Base-by-base conservation (phyloP, 441 rosid genomes). In the Metrosideros polymorpha region DNA sequence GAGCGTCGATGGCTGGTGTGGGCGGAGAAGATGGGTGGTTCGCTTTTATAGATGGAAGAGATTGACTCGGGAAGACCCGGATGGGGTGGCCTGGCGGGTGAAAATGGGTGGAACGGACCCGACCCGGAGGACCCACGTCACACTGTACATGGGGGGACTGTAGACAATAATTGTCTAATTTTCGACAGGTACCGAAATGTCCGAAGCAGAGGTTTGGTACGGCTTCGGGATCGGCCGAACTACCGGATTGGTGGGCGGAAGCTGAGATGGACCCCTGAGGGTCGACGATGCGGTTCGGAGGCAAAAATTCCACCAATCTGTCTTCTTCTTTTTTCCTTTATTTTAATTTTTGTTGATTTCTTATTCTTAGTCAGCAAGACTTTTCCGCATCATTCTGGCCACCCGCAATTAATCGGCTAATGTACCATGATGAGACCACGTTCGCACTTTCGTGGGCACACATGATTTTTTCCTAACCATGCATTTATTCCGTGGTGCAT, bases 21-120 rank as follows among this genome's bases (percentile, higher is more conserved):
- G 45, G 47, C 4, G 47, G 17, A 22, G 47, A 12, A 22, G 79
- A 71, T 9, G 47, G 47, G 7, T 10, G 27, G 79, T 42, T 22
- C 47, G 17, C 0, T 39, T 71, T 71, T 71, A 71, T 71, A 71
- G 79, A 22, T 71, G 43, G 25, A 18, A 19, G 43, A 18, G 13
- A 39, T 3, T 71, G 79, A 71, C 79, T 22, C 47, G 7, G 47
- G 47, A 35, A 1, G 79, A 71, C 79, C n/a, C n/a, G 8, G 47
- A 13, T 12, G 0, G 8, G 0, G 8, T 12, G 0, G 7, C 15
- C 61, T 30, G 61, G 61, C 0, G 1, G 30, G 30, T 5, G 15
- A 39, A 71, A 22, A 39, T 25, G 79, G 47, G 15, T 6, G 27
- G 22, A 6, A 57, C 0, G 13, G 43, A 2, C 4, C 43, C 76